A percentile compares a stretch with the other conserved stretches of the same genome.
phyloP scores from a whole-genome alignment of 2,329 filamentous ascomycete genomes.

The Aureobasidium pullulans region DNA sequence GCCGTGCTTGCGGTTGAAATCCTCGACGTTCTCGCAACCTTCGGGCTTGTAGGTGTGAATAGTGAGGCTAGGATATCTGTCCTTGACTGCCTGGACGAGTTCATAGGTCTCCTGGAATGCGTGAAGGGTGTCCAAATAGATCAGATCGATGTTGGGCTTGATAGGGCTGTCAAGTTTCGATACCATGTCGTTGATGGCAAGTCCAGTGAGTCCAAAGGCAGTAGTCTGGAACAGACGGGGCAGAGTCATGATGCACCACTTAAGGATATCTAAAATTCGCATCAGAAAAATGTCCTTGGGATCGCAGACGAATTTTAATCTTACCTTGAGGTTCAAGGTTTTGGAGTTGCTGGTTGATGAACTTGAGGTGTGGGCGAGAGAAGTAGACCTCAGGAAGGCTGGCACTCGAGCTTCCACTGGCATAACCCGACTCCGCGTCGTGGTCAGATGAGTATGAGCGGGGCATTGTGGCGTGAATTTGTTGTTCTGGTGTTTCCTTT shows the following conservation, averaged over 20 bases:
- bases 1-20: conserved; percentile 80
- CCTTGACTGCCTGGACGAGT: conserved; percentile 59
- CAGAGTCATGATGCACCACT: conserved; percentile 85
- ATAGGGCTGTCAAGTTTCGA: conserved; percentile 61
- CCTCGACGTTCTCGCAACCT: conserved; percentile 60
- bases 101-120: conserved; percentile 46
- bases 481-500: not conserved
- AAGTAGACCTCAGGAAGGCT: conserved; percentile 72
- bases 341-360: conserved; percentile 84
- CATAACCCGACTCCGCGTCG: conserved; percentile 75
- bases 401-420: conserved; percentile 56
- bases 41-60: conserved; percentile 88
- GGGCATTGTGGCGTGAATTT: conserved; percentile 11
- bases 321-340: conserved; percentile 71
- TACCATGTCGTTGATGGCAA: conserved; percentile 57
- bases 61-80: conserved; percentile 67
- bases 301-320: conserved; percentile 17
- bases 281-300: conserved; percentile 21
- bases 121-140: conserved; percentile 49
- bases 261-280: conserved; percentile 61
- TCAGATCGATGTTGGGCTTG: conserved; percentile 45
- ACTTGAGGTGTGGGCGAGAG: conserved; percentile 78
- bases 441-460: conserved; percentile 23
- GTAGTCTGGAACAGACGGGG: conserved; percentile 65
- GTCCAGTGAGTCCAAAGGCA: conserved; percentile 44